Conservation (phyloP, 2,329 filamentous ascomycete genomes). For the Xylariales sp. region DNA sequence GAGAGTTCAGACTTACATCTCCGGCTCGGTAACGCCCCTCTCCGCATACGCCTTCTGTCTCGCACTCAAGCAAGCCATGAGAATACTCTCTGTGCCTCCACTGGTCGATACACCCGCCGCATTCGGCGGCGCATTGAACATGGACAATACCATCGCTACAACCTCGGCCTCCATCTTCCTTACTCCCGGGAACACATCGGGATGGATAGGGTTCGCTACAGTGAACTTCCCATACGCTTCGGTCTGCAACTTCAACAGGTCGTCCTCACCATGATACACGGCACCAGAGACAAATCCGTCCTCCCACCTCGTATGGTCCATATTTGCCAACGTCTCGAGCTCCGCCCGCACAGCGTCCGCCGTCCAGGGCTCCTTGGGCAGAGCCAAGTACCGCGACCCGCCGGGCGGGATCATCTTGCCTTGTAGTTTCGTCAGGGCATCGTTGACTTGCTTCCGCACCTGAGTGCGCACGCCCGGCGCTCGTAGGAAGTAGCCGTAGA, state of each 20-base stretch:
- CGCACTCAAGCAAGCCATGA: slow-evolving; percentile 90
- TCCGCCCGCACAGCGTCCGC: slow-evolving; percentile 75
- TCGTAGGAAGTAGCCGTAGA: slow-evolving; percentile 81
- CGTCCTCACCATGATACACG: slow-evolving; percentile 89
- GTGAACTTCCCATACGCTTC: slow-evolving; percentile 93
- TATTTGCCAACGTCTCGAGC: slow-evolving; percentile 69
- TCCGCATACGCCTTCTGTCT: slow-evolving; percentile 84
- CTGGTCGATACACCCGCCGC: slow-evolving; percentile 86
- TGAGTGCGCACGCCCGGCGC: slow-evolving; percentile 81
- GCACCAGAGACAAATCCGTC: slow-evolving; percentile 91
- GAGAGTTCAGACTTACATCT: slow-evolving; percentile 62
- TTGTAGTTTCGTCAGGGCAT: slow-evolving; percentile 76
- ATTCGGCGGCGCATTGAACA: slow-evolving; percentile 86
- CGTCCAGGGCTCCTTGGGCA: slow-evolving; percentile 81
- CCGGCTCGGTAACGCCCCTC: slow-evolving; percentile 83
- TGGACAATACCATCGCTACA: slow-evolving; percentile 84
- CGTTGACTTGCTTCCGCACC: slow-evolving; percentile 78
- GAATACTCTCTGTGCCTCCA: slow-evolving; percentile 91
- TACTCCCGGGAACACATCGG: slow-evolving; percentile 95
- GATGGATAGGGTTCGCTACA: slow-evolving; percentile 93
- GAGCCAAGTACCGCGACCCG: slow-evolving; percentile 65
- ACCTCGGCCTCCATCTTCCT: slow-evolving; percentile 99
- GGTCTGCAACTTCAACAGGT: slow-evolving; percentile 77
- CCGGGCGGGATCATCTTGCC: slow-evolving; percentile 74
- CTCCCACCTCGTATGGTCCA: slow-evolving; percentile 97